Conservation (phyloP, 805 yeast genomes). For the Kluyveromyces wickerhamii region DNA sequence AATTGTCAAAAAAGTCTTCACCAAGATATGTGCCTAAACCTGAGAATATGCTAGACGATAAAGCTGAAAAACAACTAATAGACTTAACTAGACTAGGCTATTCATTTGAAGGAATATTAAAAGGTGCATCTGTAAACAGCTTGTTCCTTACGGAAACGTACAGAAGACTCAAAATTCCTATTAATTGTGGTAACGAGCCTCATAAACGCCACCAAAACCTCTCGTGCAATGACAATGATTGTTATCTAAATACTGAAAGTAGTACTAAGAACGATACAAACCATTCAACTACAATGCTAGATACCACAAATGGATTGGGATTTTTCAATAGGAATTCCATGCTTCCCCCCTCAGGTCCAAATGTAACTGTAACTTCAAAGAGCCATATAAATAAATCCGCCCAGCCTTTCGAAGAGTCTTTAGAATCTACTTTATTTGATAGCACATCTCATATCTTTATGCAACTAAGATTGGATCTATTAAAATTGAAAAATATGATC, state of each 20-base stretch:
- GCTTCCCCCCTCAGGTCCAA: too few relatives aligned
- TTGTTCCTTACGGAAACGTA: constrained; percentile 9
- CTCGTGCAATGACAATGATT: too few relatives aligned
- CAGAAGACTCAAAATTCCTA: constrained; percentile 7
- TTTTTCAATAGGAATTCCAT: too few relatives aligned
- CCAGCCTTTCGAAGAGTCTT: not conserved
- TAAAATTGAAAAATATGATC: not conserved
- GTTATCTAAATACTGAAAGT: too few relatives aligned
- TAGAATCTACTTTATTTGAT: not conserved
- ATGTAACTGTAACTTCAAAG: too few relatives aligned
- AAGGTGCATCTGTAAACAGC: constrained; percentile 8
- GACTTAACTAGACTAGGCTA: constrained; percentile 7
- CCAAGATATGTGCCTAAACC: not conserved
- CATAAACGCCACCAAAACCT: too few relatives aligned
- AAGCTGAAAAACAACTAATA: not conserved
- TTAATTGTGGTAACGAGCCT: too few relatives aligned
- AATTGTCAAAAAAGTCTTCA: not conserved
- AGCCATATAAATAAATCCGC: too few relatives aligned
- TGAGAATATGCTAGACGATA: not conserved
- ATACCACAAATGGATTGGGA: too few relatives aligned
- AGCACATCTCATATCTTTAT: constrained; percentile 2
- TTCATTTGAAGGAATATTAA: constrained; percentile 6
- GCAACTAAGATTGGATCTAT: not conserved
- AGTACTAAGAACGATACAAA: too few relatives aligned
- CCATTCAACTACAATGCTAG: too few relatives aligned